Percentiles rank a stretch among this genome's conserved stretches.
phyloP scores from a whole-genome alignment of 2,329 filamentous ascomycete genomes.

The Hypoxylon sp. region DNA sequence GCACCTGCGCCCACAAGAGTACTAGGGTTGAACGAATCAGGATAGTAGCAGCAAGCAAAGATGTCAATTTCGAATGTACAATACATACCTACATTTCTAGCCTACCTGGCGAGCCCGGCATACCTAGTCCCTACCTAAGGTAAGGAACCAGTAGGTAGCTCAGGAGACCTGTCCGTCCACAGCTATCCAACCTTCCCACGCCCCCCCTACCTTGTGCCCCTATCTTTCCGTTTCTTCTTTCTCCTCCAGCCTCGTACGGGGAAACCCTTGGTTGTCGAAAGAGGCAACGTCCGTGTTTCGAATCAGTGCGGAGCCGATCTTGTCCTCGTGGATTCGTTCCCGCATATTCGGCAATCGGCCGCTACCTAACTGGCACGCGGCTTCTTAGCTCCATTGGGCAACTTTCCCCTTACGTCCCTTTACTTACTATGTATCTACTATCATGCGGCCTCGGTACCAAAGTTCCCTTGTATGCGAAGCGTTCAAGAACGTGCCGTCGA shows the following conservation, averaged over 20 bases:
- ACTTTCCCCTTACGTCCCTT: constrained; percentile 27
- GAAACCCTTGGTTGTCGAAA: constrained; percentile 25
- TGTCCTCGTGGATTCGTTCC: constrained; percentile 37
- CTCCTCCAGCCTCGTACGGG: constrained; percentile 21
- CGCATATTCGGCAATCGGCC: constrained; percentile 44
- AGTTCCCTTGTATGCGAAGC: constrained; percentile 18
- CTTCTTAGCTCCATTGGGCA: constrained; percentile 42
- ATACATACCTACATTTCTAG: no score
- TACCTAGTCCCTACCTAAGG: no score
- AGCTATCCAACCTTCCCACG: constrained; percentile 12
- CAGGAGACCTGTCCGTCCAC: constrained; percentile 21
- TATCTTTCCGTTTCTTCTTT: constrained; percentile 14
- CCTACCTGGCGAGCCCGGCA: no score
- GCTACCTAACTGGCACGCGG: constrained; percentile 39
- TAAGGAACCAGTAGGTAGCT: constrained; percentile 19
- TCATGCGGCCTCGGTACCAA: constrained; percentile 36
- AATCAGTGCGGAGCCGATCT: constrained; percentile 42
- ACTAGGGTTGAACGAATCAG: constrained; percentile 26
- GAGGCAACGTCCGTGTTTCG: constrained; percentile 37
- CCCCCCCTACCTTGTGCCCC: constrained; percentile 18
- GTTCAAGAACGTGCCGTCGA: constrained; percentile 10
- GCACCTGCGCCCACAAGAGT: constrained; percentile 16
- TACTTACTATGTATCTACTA: constrained; percentile 20
- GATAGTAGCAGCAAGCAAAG: constrained; percentile 20
- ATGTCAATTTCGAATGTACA: constrained; percentile 18